Conservation (phyloP, 2,329 filamentous ascomycete genomes). For the Penicillium sp. region DNA sequence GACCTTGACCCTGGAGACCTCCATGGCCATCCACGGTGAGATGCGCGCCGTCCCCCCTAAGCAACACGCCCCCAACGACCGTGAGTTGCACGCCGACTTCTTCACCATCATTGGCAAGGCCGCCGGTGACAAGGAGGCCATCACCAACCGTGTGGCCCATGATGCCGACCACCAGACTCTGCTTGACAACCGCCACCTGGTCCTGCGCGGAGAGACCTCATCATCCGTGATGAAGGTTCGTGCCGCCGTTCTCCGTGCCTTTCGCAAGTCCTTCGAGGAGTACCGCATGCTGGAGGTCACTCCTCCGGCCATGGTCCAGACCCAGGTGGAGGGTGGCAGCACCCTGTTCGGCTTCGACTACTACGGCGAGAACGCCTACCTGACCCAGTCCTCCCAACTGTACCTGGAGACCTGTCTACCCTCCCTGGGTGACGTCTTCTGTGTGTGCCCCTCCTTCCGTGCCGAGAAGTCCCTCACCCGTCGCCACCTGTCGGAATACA, state of each 20-base stretch:
- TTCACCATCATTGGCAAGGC: constrained; percentile 78
- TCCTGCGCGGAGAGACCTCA: constrained; percentile 79
- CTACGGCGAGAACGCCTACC: constrained; percentile 86
- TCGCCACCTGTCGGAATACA: constrained; percentile 93
- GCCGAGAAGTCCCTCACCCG: constrained; percentile 95
- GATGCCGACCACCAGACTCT: constrained; percentile 71
- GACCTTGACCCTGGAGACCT: constrained; percentile 83
- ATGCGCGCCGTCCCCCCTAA: constrained; percentile 78
- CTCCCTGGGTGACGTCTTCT: constrained; percentile 91
- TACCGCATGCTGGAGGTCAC: constrained; percentile 77
- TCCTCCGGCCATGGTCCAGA: constrained; percentile 89
- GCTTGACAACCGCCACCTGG: constrained; percentile 80
- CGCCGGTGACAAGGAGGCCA: constrained; percentile 83
- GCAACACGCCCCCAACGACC: constrained; percentile 75
- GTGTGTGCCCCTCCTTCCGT: constrained; percentile 97
- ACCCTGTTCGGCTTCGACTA: constrained; percentile 89
- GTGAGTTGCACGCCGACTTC: constrained; percentile 89
- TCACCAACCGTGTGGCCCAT: constrained; percentile 76
- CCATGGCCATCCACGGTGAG: constrained; percentile 79
- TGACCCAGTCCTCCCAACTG: constrained; percentile 95
- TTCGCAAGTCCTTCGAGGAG: constrained; percentile 76
- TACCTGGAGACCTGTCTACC: constrained; percentile 95
- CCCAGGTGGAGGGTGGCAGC: constrained; percentile 87
- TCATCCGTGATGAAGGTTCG: constrained; percentile 88
- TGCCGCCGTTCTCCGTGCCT: constrained; percentile 76